Base-by-base conservation (phyloP, 192 early-diverging fungal species). In the Coemansia sp. region DNA sequence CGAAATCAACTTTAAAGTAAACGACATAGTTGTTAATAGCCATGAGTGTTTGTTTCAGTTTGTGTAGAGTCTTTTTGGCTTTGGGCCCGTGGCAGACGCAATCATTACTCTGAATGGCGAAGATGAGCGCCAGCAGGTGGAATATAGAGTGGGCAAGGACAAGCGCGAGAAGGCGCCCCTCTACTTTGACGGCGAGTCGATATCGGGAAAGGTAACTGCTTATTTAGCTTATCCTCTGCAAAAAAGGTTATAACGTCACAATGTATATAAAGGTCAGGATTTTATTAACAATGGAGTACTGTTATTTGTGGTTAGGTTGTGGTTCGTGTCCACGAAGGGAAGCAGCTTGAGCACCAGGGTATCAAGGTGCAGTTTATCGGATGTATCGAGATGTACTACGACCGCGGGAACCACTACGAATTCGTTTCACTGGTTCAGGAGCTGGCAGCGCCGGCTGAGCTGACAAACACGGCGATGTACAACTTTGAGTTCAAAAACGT, bases 311-410 rank as follows among this genome's bases (percentile, higher is more conserved):
- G 48, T 6, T 75, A 79, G 71, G 73, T 82, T 17, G 72, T 85
- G 29, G 64, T 77, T 31, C 75, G 72, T 28, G 76, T 80, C 18
- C 68, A 80, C 63, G 96, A 98, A 69, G 94, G 92, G n/a, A 97
- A 96, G 76, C 89, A 87, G 63, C 78, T 98, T 52, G 96, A 99
- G 74, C 97, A 99, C 85, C 91, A 95, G 60, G 97, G 97, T 25
- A 97, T 99, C 65, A 98, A 97, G 71, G 91, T 97, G 42, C 95
- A 99, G 77, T 98, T 98, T 80, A 88, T 99, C n/a, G 97, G 97
- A 31, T 89, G 93, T 72, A 99, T 81, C 87, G 97, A 99, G 66
- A 86, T 98, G 55, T 98, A 94, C 76, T 93, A 96, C 77, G 95
- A 97, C 77, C 86, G 94, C 48, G 92, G 95, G 56, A 94, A 95